A percentile compares a stretch with the other conserved stretches of the same genome.
Evolutionary conservation across 495 filamentous ascomycete genomes (phyloP).

Genomic region (Eremomyces bilateralis): DNA sequence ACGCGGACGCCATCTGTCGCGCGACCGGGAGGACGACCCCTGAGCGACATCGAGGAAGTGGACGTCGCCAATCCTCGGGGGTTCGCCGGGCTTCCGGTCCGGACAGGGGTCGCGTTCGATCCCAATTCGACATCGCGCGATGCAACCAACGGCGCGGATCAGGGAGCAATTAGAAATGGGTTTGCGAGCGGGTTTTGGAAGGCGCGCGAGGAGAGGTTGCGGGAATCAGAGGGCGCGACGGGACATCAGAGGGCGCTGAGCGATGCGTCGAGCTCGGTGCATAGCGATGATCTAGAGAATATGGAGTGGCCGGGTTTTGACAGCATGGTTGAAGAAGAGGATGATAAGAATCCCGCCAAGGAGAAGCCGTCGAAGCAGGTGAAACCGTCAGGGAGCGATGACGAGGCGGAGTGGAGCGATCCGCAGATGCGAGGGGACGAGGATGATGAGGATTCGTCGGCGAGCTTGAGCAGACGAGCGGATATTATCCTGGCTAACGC

Average conservation of each 20-base stretch:
- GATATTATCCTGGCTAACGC: constrained; percentile 81
- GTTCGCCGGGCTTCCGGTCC: background rate
- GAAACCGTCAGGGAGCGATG: constrained; percentile 6
- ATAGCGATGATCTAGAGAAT: constrained; percentile 15
- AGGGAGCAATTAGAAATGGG: too few species aligned
- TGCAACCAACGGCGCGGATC: background rate
- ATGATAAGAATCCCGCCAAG: constrained; percentile 1
- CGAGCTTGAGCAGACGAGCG: constrained; percentile 56
- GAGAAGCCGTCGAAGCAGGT: background rate
- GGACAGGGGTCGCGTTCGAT: background rate
- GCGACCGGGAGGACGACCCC: too few species aligned
- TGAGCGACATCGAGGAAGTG: background rate
- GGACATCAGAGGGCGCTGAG: constrained; percentile 6
- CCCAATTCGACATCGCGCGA: background rate
- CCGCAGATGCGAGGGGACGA: constrained; percentile 7
- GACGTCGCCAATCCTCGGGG: background rate
- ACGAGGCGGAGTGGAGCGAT: constrained; percentile 12
- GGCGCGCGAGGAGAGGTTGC: too few species aligned
- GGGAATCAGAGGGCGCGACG: too few species aligned
- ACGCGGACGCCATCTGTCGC: too few species aligned
- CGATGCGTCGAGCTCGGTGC: constrained; percentile 10
- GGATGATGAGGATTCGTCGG: constrained; percentile 39
- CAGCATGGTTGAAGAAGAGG: constrained; percentile 2
- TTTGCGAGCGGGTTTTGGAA: too few species aligned
- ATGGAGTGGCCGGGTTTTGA: constrained; percentile 14